Evolutionary conservation across 2,329 filamentous ascomycete genomes (phyloP).

Genomic region (Colletotrichum destructivum): DNA sequence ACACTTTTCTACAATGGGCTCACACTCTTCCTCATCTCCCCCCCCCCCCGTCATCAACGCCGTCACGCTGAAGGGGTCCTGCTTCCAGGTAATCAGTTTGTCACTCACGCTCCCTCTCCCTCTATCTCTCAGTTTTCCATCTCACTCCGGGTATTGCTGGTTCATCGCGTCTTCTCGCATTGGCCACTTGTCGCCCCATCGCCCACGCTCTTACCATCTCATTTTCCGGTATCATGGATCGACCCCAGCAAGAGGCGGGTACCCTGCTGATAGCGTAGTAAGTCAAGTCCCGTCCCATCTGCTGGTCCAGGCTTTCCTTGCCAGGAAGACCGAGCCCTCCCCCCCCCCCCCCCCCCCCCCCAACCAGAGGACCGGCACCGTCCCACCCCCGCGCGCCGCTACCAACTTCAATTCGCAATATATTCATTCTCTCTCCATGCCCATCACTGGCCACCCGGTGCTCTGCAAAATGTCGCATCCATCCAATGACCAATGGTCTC

Average conservation of each 20-base stretch:
- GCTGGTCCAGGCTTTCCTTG: background rate
- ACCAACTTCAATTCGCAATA: background rate
- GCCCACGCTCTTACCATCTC: background rate
- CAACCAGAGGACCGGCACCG: slow-evolving; percentile 1
- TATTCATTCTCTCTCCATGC: too few relatives aligned
- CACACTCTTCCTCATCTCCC: background rate
- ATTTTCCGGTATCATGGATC: background rate
- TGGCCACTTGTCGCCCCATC: slow-evolving; percentile 3
- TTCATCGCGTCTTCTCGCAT: background rate
- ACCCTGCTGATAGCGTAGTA: background rate
- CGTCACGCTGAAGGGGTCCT: too few relatives aligned
- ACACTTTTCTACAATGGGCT: background rate
- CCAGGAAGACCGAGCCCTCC: background rate
- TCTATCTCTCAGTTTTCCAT: background rate
- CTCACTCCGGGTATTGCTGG: slow-evolving; percentile 3
- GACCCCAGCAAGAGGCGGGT: background rate
- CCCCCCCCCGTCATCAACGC: background rate
- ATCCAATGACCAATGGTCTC: slow-evolving; percentile 20
- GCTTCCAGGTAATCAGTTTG: too few relatives aligned
- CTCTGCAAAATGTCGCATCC: slow-evolving; percentile 26
- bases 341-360: too few relatives aligned
- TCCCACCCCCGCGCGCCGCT: slow-evolving; percentile 41
- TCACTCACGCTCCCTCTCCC: too few relatives aligned
- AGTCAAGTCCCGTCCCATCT: background rate
- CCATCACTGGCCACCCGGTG: background rate